phyloP scores from a whole-genome alignment of 2,329 filamentous ascomycete genomes.

The Colletotrichum tamarilloi region DNA sequence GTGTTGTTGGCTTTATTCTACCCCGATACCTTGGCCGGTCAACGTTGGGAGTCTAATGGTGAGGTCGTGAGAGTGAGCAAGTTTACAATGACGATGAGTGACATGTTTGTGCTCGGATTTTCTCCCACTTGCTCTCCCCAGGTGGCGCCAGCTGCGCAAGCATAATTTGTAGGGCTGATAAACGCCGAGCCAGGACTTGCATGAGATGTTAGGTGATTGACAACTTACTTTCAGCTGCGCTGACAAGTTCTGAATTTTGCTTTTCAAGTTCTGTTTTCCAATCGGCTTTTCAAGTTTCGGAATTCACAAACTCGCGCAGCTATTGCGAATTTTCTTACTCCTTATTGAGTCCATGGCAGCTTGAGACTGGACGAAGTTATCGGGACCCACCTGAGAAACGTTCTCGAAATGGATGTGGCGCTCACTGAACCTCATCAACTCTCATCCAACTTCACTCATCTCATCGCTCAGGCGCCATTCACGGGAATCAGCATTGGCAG shows the following conservation, averaged over 20 bases:
- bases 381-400: constrained; percentile 17
- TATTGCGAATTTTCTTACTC: neutral
- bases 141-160: neutral
- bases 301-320: neutral
- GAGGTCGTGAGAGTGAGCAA: neutral
- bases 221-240: constrained; percentile 1
- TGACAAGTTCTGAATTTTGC: neutral
- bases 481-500: neutral
- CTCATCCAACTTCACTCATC: constrained; percentile 26
- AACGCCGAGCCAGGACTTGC: constrained; percentile 16
- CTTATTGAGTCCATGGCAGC: neutral
- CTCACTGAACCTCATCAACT: neutral
- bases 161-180: neutral
- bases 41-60: neutral
- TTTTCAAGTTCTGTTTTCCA: neutral
- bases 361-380: neutral
- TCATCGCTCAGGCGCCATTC: neutral
- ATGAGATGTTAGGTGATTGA: constrained; percentile 14
- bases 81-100: neutral
- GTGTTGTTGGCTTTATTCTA: neutral
- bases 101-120: neutral
- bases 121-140: neutral
- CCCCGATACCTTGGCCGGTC: no score
- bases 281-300: neutral
- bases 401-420: constrained; percentile 22